These are phyloP conservation scores for Nakazawaea anatomiae DNA, from an alignment of 805 yeast genomes.

Conservation along the genomic window DNA sequence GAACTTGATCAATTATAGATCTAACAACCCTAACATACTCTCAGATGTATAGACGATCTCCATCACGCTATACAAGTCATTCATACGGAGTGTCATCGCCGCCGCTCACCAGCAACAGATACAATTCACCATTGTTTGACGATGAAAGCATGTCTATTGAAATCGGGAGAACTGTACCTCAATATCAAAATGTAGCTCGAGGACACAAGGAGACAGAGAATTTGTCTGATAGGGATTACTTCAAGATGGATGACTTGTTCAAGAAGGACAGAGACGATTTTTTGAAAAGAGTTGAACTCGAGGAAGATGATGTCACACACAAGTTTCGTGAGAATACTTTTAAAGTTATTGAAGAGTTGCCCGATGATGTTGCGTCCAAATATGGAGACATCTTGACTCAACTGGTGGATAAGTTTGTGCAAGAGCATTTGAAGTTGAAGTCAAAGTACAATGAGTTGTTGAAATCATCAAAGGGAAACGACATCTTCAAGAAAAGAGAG, in stretches of 20 bases:
- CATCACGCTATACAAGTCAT: not conserved
- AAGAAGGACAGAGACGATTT: constrained; percentile 6
- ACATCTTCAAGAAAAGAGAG: not conserved
- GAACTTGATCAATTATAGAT: too few relatives aligned
- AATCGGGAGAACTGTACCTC: constrained; percentile 1
- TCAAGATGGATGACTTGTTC: constrained; percentile 9
- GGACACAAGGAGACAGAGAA: constrained; percentile 7
- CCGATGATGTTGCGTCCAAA: constrained; percentile 6
- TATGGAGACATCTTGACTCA: constrained; percentile 6
- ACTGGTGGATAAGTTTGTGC: constrained; percentile 1
- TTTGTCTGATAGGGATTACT: constrained; percentile 3
- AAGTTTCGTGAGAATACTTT: constrained; percentile 2
- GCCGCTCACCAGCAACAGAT: not conserved
- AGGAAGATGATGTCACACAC: constrained; percentile 4
- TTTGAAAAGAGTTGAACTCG: not conserved
- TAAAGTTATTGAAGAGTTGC: constrained; percentile 9
- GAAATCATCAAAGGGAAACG: not conserved
- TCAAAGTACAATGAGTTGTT: constrained; percentile 4
- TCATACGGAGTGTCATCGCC: not conserved
- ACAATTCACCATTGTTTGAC: not conserved
- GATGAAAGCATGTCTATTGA: constrained; percentile 2
- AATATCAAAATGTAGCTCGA: not conserved
- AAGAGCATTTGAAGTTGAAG: constrained; percentile 8
- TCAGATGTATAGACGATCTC: not conserved
- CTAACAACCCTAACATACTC: too few relatives aligned